A percentile compares a stretch with the other conserved stretches of the same genome.
phyloP scores from a whole-genome alignment of 495 filamentous ascomycete species.

The Penicillium robsamsonii region DNA sequence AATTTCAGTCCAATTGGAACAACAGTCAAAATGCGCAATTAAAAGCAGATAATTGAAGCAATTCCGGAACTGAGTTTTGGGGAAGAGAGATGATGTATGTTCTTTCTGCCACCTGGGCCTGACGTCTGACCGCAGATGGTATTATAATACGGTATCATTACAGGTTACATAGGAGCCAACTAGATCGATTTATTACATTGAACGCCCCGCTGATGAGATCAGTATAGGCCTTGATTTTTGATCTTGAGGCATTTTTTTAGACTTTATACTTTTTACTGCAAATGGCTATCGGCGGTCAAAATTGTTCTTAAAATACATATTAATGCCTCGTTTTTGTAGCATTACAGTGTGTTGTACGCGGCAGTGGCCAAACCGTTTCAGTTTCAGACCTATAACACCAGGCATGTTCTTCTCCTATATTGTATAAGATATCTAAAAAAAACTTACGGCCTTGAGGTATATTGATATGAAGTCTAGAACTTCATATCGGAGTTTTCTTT shows the following conservation, averaged over 20 bases:
- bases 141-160: constrained; percentile 18
- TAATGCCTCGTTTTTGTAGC: constrained; percentile 1
- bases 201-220: constrained; percentile 5
- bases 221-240: constrained; percentile 1
- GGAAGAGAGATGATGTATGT: constrained; percentile 41
- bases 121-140: constrained; percentile 41
- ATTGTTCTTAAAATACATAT: background rate
- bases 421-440: background rate
- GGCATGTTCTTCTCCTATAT: background rate
- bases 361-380: background rate
- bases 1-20: constrained; percentile 6
- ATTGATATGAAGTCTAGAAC: constrained; percentile 4
- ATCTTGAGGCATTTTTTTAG: background rate
- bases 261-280: background rate
- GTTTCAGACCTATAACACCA: too few relatives aligned
- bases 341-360: background rate
- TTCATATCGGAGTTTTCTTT: background rate
- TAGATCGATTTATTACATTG: background rate
- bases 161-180: constrained; percentile 3
- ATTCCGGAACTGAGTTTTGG: constrained; percentile 18
- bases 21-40: background rate
- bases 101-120: constrained; percentile 41
- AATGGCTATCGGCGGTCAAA: background rate
- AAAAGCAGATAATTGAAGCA: constrained; percentile 27
- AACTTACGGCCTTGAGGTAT: background rate